Conservation (phyloP, 1,139 yeast genomes). For the Nadsonia starkeyi-henricii region DNA sequence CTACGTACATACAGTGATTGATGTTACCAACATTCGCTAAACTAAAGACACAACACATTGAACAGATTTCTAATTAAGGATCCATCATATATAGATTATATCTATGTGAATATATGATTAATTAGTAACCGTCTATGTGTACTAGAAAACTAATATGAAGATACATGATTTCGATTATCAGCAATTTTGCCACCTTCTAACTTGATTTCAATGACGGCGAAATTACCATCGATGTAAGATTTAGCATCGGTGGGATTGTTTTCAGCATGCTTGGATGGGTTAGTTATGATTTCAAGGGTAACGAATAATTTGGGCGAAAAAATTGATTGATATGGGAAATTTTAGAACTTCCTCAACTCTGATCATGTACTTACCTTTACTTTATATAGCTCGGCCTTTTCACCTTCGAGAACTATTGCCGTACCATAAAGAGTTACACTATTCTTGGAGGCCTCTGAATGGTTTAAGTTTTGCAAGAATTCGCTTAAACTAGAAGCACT, state of each 20-base stretch:
- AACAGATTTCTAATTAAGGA: too few species aligned
- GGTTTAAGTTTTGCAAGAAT: constrained; percentile 58
- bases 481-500: constrained; percentile 32
- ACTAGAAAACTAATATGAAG: not conserved
- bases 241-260: not conserved
- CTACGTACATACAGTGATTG: too few species aligned
- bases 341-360: too few species aligned
- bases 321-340: too few species aligned
- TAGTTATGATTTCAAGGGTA: not conserved
- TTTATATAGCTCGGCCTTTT: not conserved
- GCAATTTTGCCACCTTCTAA: not conserved
- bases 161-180: not conserved
- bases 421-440: constrained; percentile 67
- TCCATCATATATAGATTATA: too few species aligned
- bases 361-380: not conserved
- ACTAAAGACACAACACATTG: too few species aligned
- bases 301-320: not conserved
- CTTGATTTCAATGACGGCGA: not conserved
- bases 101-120: too few species aligned
- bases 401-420: constrained; percentile 25
- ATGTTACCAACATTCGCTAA: too few species aligned
- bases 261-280: not conserved
- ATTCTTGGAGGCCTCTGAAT: constrained; percentile 58
- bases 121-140: too few species aligned
- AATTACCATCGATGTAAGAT: not conserved